Conservation (phyloP, 345 rosid species). For the Erodium maritimum region DNA sequence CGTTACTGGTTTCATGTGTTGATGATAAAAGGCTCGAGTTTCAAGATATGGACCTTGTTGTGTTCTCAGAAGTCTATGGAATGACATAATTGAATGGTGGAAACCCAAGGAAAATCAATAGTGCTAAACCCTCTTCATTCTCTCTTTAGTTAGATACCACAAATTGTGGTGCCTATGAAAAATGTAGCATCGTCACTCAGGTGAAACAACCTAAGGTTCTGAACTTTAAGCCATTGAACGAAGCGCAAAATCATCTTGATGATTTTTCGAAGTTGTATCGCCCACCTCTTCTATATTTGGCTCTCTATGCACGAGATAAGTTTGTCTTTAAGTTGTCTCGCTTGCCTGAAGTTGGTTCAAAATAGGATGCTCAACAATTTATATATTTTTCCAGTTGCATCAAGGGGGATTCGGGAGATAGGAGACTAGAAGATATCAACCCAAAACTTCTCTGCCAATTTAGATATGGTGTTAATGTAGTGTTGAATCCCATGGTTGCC, state of each 20-base stretch:
- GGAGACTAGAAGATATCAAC: constrained; percentile 58
- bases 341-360: constrained; percentile 81
- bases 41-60: constrained; percentile 89
- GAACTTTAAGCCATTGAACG: constrained; percentile 76
- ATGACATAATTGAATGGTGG: constrained; percentile 94
- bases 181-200: constrained; percentile 96
- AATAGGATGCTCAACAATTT: constrained; percentile 76
- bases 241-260: constrained; percentile 84
- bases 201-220: constrained; percentile 79
- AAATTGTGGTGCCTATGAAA: constrained; percentile 45
- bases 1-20: constrained; percentile 78
- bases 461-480: constrained; percentile 92
- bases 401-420: constrained; percentile 64
- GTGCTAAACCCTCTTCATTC: constrained; percentile 78
- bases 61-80: constrained; percentile 93
- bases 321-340: constrained; percentile 55
- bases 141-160: constrained; percentile 81
- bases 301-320: constrained; percentile 86
- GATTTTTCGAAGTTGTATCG: constrained; percentile 91
- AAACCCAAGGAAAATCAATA: constrained; percentile 80
- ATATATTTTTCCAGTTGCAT: constrained; percentile 46
- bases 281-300: constrained; percentile 82
- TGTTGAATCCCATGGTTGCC: constrained; percentile 97
- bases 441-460: constrained; percentile 67
- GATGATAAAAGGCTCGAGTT: constrained; percentile 96